These are phyloP conservation scores for Babesia ovis DNA, from an alignment of 169 alveolate species.

Conservation along the genomic window DNA sequence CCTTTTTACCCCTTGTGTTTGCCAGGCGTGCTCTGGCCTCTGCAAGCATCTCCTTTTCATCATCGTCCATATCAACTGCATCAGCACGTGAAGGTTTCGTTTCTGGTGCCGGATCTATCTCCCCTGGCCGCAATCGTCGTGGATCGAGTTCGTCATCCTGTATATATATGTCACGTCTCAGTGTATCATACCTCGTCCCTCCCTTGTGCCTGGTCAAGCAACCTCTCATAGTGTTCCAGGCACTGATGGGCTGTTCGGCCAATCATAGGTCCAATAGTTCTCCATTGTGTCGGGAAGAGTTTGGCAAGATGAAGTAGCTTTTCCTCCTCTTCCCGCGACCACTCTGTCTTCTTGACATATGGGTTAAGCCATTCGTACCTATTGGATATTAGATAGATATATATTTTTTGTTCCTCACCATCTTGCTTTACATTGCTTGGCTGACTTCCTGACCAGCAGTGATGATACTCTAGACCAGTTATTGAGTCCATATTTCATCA, in stretches of 20 bases:
- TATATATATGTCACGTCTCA: neutral
- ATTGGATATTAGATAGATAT: slow-evolving; percentile 88
- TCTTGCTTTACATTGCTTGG: slow-evolving; percentile 98
- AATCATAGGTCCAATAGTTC: slow-evolving; percentile 98
- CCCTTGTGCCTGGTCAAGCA: slow-evolving; percentile 98
- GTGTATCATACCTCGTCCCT: slow-evolving; percentile 74
- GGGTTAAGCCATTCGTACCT: slow-evolving; percentile 99
- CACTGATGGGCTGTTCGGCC: slow-evolving; percentile 99
- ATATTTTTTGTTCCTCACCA: slow-evolving; percentile 88
- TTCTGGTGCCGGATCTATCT: slow-evolving; percentile 99
- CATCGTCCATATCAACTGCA: slow-evolving; percentile 98
- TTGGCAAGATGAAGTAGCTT: slow-evolving; percentile 97
- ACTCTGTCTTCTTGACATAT: slow-evolving; percentile 97
- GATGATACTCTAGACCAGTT: slow-evolving; percentile 99
- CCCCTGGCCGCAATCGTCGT: slow-evolving; percentile 97
- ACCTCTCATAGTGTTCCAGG: slow-evolving; percentile 96
- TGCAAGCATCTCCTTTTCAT: slow-evolving; percentile 98
- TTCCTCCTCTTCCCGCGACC: slow-evolving; percentile 99
- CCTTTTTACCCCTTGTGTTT: slow-evolving; percentile 99
- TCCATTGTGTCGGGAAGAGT: slow-evolving; percentile 99
- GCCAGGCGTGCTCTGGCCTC: slow-evolving; percentile 99
- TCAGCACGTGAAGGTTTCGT: slow-evolving; percentile 98
- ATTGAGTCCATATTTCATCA: slow-evolving; percentile 99
- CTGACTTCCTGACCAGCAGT: slow-evolving; percentile 96
- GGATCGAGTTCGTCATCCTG: slow-evolving; percentile 89